phyloP scores from a whole-genome alignment of 1,284 basidiomycete genomes.

The Sporisorium iseilematis-ciliati region DNA sequence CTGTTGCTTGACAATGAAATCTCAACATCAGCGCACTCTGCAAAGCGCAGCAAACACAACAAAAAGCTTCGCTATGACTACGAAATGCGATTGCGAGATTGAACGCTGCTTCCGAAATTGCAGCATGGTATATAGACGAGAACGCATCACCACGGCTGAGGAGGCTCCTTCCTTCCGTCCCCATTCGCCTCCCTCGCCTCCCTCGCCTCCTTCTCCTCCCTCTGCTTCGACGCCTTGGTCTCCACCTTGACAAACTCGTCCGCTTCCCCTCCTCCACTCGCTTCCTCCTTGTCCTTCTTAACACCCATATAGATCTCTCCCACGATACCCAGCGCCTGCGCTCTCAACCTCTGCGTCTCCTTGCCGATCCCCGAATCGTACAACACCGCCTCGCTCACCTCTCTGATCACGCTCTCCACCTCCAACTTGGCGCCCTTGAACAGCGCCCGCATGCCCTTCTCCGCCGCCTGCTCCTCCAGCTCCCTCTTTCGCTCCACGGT shows the following conservation, averaged over 20 bases:
- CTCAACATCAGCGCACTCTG: background rate
- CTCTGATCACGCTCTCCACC: constrained; percentile 90
- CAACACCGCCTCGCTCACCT: constrained; percentile 90
- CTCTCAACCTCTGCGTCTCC: constrained; percentile 65
- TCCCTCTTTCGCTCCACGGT: constrained; percentile 86
- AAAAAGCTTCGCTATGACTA: too few species aligned
- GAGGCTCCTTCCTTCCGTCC: constrained; percentile 14
- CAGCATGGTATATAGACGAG: background rate
- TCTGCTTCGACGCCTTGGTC: constrained; percentile 47
- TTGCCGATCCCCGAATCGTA: constrained; percentile 70
- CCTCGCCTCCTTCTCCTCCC: constrained; percentile 31
- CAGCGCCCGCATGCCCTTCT: constrained; percentile 75
- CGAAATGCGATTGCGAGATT: too few species aligned
- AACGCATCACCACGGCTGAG: constrained; percentile 23
- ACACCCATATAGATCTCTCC: constrained; percentile 56
- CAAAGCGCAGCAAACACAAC: too few species aligned
- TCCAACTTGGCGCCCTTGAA: constrained; percentile 87
- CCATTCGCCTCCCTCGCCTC: constrained; percentile 6
- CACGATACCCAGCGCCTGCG: constrained; percentile 62
- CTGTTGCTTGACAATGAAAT: constrained; percentile 9
- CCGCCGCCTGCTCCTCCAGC: constrained; percentile 94
- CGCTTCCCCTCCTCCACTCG: background rate
- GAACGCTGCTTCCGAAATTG: too few species aligned
- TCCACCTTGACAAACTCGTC: constrained; percentile 58
- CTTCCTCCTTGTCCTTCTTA: constrained; percentile 40